phyloP scores from a whole-genome alignment of 306 rosid species.

The Cucumis cinereus region DNA sequence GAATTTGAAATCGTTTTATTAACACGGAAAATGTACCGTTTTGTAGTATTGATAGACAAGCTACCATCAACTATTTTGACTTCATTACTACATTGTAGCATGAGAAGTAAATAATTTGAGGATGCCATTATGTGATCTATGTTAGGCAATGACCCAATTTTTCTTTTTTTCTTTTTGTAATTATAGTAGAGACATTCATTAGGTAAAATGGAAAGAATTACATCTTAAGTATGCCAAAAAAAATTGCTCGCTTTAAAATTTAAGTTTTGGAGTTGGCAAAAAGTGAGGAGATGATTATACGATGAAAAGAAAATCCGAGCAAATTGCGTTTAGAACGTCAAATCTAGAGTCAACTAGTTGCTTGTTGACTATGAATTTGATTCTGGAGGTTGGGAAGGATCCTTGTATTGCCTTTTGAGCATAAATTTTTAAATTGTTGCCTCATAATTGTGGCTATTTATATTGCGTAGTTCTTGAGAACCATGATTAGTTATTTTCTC shows the following conservation, averaged over 20 bases:
- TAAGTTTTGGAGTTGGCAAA: not conserved
- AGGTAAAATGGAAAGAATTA: not conserved
- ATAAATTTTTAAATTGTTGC: not conserved
- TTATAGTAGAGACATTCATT: not conserved
- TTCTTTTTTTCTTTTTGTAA: too few relatives aligned
- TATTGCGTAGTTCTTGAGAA: not conserved
- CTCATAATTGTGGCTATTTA: not conserved
- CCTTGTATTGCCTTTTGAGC: not conserved
- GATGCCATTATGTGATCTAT: not conserved
- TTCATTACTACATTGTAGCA: not conserved
- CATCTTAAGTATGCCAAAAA: not conserved
- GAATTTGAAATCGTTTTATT: not conserved
- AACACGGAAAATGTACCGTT: not conserved
- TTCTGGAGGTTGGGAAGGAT: not conserved
- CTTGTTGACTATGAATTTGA: not conserved
- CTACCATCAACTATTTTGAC: not conserved
- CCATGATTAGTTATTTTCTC: not conserved
- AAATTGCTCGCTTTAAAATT: too few relatives aligned
- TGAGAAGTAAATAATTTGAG: not conserved
- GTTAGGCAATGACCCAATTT: too few relatives aligned
- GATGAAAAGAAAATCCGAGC: not conserved
- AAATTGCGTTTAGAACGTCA: not conserved
- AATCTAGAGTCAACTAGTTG: not conserved
- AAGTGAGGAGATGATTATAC: not conserved
- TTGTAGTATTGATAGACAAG: not conserved